Conservation (phyloP, 2,329 filamentous ascomycete species). For the Rutstroemia sydowiana region DNA sequence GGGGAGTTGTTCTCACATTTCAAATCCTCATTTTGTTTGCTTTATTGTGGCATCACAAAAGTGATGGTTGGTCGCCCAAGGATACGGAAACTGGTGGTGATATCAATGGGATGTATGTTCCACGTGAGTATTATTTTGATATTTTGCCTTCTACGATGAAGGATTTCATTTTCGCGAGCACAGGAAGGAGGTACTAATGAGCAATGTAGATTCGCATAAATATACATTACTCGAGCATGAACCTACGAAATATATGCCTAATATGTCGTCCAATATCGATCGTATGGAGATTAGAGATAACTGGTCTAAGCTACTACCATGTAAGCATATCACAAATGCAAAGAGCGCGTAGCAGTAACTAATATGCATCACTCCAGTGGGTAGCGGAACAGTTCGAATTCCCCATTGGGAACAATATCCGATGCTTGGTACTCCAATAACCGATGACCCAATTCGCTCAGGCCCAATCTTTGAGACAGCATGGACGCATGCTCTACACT, state of each 20-base stretch:
- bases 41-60: slow-evolving; percentile 15
- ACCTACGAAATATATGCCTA: slow-evolving; percentile 27
- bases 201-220: slow-evolving; percentile 19
- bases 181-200: not conserved
- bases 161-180: not conserved
- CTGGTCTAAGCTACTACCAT: slow-evolving; percentile 31
- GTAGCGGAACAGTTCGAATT: slow-evolving; percentile 29
- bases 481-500: slow-evolving; percentile 31
- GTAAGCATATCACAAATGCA: slow-evolving; percentile 11
- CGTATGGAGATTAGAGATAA: slow-evolving; percentile 28
- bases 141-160: not conserved
- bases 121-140: slow-evolving; percentile 21
- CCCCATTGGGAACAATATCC: slow-evolving; percentile 28
- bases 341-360: not conserved
- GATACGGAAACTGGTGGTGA: slow-evolving; percentile 30
- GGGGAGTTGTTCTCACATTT: slow-evolving; percentile 22
- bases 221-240: slow-evolving; percentile 27
- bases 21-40: slow-evolving; percentile 26
- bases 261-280: slow-evolving; percentile 28
- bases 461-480: slow-evolving; percentile 30
- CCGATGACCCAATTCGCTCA: slow-evolving; percentile 26
- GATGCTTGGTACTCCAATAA: slow-evolving; percentile 28
- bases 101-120: slow-evolving; percentile 29
- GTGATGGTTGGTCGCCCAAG: slow-evolving; percentile 8
- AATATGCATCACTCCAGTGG: slow-evolving; percentile 14